phyloP scores from a whole-genome alignment of 73 alveolate genomes.

The Tetrahymena malaccensis region DNA sequence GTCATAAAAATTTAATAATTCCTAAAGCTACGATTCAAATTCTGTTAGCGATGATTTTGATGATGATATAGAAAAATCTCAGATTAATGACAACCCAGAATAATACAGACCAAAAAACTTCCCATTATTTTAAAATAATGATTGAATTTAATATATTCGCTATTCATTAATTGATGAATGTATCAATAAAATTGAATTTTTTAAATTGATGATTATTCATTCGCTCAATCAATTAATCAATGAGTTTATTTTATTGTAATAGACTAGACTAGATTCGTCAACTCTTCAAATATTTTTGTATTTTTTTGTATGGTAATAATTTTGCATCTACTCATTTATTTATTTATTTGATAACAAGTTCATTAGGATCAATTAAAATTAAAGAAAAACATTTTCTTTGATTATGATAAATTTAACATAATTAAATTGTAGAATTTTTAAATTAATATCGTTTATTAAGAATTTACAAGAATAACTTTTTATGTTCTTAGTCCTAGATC shows the following conservation, averaged over 20 bases:
- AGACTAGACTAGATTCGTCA: not conserved
- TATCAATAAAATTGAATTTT: not conserved
- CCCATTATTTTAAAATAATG: not conserved
- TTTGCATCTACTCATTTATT: too few species aligned
- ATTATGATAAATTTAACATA: not conserved
- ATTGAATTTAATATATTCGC: not conserved
- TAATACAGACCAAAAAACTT: not conserved
- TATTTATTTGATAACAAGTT: too few species aligned
- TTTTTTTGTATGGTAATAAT: not conserved
- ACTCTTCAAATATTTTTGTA: too few species aligned
- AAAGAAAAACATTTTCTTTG: too few species aligned
- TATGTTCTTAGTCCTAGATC: not conserved
- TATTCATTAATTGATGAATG: not conserved
- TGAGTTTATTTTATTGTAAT: too few species aligned
- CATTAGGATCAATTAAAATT: too few species aligned
- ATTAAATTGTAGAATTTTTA: not conserved
- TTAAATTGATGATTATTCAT: not conserved
- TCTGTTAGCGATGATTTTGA: not conserved
- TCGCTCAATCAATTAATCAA: too few species aligned
- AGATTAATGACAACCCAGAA: not conserved
- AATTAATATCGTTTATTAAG: too few species aligned
- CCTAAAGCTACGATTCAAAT: not conserved
- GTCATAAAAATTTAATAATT: not conserved
- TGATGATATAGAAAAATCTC: not conserved
- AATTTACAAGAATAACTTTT: too few species aligned